Evolutionary conservation across 208 protist genomes (phyloP).

Genomic region (Trichomonas gallinae): DNA sequence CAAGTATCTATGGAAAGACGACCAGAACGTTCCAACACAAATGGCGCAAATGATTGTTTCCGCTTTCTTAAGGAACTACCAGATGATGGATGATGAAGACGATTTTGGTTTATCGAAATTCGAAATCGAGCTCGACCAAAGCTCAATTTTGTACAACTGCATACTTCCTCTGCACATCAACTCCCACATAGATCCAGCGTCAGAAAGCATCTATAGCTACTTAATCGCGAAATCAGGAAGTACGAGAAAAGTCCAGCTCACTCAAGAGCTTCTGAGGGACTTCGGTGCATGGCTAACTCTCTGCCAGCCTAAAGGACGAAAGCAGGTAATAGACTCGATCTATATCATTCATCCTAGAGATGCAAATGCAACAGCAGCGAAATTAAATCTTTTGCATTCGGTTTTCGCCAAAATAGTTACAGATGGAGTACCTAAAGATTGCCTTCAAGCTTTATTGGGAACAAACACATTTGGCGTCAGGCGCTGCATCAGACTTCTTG

Average conservation of each 20-base stretch:
- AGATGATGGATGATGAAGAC: neutral
- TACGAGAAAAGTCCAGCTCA: neutral
- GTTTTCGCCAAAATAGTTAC: neutral
- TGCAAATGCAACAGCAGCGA: neutral
- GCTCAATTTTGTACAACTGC: neutral
- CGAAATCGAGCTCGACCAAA: neutral
- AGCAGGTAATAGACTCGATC: neutral
- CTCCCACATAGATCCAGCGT: neutral
- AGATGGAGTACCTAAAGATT: neutral
- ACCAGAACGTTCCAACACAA: neutral
- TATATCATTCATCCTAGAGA: neutral
- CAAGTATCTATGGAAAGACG: neutral
- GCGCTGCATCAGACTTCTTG: neutral
- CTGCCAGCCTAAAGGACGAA: neutral
- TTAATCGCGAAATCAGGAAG: neutral
- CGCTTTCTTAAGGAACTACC: neutral
- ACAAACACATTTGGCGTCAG: neutral
- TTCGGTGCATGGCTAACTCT: neutral
- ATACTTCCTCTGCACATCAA: neutral
- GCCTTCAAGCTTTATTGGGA: neutral
- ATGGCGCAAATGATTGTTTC: neutral
- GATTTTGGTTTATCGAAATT: neutral
- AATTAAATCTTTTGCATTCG: neutral
- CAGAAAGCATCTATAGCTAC: neutral
- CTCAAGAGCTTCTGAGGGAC: neutral